phyloP scores from a whole-genome alignment of 345 rosid species.

The Raphanus sativus region DNA sequence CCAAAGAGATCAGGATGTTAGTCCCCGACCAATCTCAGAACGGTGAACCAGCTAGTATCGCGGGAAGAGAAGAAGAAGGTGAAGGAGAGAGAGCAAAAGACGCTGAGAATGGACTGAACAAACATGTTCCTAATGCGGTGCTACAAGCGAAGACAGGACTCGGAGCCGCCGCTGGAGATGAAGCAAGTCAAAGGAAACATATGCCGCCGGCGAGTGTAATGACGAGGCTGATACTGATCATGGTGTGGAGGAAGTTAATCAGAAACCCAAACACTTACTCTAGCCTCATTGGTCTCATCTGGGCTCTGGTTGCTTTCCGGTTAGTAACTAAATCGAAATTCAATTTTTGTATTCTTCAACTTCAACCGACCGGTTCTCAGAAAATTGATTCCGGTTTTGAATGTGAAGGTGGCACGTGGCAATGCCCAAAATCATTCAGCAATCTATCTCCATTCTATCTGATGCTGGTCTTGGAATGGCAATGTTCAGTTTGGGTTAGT shows the following conservation, averaged over 20 bases:
- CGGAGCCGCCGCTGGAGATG: slow-evolving; percentile 46
- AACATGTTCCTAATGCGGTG: slow-evolving; percentile 69
- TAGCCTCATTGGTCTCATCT: slow-evolving; percentile 84
- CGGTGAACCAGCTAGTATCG: slow-evolving; percentile 54
- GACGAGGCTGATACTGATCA: slow-evolving; percentile 90
- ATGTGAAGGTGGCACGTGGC: slow-evolving; percentile 62
- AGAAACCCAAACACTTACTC: slow-evolving; percentile 97
- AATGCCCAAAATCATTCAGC: slow-evolving; percentile 80
- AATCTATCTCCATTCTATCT: slow-evolving; percentile 80
- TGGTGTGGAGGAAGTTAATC: slow-evolving; percentile 97
- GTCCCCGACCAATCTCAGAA: slow-evolving; percentile 76
- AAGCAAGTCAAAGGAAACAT: slow-evolving; percentile 50
- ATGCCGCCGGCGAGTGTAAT: slow-evolving; percentile 98
- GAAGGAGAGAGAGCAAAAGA: slow-evolving; percentile 47
- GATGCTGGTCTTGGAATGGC: slow-evolving; percentile 99
- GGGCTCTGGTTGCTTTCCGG: slow-evolving; percentile 91
- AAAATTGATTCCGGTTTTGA: background rate
- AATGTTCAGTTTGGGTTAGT: slow-evolving; percentile 95
- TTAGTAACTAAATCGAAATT: slow-evolving; percentile 26
- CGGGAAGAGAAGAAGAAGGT: slow-evolving; percentile 47
- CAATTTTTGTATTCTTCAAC: too few relatives aligned
- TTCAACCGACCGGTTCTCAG: slow-evolving; percentile 10
- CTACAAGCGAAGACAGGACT: slow-evolving; percentile 67
- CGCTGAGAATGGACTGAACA: slow-evolving; percentile 50
- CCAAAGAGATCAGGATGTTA: slow-evolving; percentile 89